phyloP scores from a whole-genome alignment of 768 basidiomycete genomes.

The Pisolithus marmoratus region DNA sequence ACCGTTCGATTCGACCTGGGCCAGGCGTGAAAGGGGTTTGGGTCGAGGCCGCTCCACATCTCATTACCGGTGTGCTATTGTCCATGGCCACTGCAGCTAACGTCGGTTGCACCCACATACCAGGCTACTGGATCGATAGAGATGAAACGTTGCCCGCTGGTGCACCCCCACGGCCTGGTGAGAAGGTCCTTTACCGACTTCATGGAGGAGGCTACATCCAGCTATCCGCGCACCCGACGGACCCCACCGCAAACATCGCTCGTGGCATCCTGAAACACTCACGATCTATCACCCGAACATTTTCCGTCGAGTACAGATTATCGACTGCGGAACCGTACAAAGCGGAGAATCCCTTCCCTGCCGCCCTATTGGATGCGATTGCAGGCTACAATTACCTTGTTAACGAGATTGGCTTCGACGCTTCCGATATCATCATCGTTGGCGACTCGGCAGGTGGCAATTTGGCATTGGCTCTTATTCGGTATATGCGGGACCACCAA shows the following conservation, averaged over 20 bases:
- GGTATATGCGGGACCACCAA: conserved; percentile 28
- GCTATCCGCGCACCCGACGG: conserved; percentile 23
- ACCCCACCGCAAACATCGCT: conserved; percentile 19
- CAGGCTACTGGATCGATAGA: conserved; percentile 34
- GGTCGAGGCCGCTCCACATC: conserved; percentile 29
- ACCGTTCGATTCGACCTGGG: conserved; percentile 14
- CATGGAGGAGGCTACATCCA: conserved; percentile 28
- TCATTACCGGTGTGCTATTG: conserved; percentile 27
- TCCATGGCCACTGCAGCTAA: conserved; percentile 22
- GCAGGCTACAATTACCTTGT: conserved; percentile 49
- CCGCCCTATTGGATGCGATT: conserved; percentile 46
- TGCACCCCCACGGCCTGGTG: conserved; percentile 18
- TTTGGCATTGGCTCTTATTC: conserved; percentile 35
- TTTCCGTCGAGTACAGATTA: conserved; percentile 46
- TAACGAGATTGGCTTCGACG: conserved; percentile 33
- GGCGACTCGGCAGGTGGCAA: conserved; percentile 57
- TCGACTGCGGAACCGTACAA: conserved; percentile 25
- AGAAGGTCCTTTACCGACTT: conserved; percentile 29
- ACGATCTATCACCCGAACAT: conserved; percentile 19
- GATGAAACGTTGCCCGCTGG: conserved; percentile 11
- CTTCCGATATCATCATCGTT: conserved; percentile 38
- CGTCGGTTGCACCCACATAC: conserved; percentile 23
- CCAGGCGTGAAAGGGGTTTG: conserved; percentile 27
- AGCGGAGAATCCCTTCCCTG: conserved; percentile 41
- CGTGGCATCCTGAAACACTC: conserved; percentile 12